Evolutionary conservation across 805 yeast genomes (phyloP), one percentile per base, ranked within the genome.

Genomic region (Starmerella kuoi): DNA sequence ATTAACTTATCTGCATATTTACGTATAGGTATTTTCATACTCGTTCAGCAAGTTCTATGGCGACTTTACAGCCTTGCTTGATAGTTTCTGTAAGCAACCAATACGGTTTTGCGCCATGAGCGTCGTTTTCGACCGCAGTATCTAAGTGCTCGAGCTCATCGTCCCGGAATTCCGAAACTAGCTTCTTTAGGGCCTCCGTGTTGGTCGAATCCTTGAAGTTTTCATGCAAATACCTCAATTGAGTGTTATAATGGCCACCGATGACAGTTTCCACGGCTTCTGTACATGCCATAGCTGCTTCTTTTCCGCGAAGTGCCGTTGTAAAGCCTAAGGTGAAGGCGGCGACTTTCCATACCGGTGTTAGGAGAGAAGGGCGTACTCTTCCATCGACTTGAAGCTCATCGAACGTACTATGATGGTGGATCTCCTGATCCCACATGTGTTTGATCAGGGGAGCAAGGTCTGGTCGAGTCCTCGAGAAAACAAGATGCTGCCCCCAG

Each of bases 221-320:
- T 49, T 76, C 78, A 61, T 73, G 71, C 42, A 91, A 66, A 31
- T 77, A 74, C 40, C 98, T 68, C 50, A 91, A 66, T 60, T 91
- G 98, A 47, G 77, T 78, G 58, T 91, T 91, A 62, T 91, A 91
- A 59, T 91, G 98, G 1, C 83, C 82, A 2, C 98, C 98, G 59
- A 91, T 91, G 5, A 91, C 97, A 0, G 98, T 91, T 61, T 91
- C 98, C 2, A 91, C 97, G 0, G 97, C 97, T 46, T 87, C 97
- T 0, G 98, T 91, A 60, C 98, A 91, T 1, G 98, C 97, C 98
- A 91, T 91, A 2, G 98, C 97, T 2, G 95, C 96, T 58, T 88
- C 95, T 56, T 85, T 84, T 15, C 95, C 79, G 48, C 86, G 62
- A 41, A 81, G 53, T 0, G 95, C 96, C 0, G 97, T 91, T 1